These are phyloP conservation scores for Acacia acuminata DNA, from an alignment of 306 rosid species.

Conservation along the genomic window DNA sequence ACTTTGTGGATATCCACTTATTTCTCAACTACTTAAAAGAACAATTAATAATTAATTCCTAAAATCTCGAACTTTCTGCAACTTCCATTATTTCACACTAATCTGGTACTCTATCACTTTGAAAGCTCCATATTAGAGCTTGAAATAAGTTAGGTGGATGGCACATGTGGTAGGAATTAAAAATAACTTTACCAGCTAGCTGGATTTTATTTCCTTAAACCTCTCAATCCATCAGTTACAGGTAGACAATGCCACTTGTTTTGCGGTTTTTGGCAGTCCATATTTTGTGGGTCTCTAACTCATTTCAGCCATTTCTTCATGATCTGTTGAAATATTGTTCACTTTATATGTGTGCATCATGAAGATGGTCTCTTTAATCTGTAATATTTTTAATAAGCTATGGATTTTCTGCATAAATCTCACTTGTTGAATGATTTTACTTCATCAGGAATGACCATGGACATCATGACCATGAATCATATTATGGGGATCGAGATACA, in stretches of 20 bases:
- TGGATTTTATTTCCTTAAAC: constrained; percentile 22
- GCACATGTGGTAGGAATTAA: constrained; percentile 22
- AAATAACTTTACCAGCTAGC: constrained; percentile 18
- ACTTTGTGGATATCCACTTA: too few relatives aligned
- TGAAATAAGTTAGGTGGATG: background rate
- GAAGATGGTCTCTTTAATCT: background rate
- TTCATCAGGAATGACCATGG: constrained; percentile 82
- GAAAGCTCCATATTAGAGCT: constrained; percentile 5
- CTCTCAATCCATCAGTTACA: constrained; percentile 1
- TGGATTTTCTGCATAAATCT: constrained; percentile 28
- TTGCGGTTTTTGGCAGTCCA: constrained; percentile 15
- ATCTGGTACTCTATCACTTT: background rate
- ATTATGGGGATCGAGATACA: constrained; percentile 93
- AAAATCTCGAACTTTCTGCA: too few relatives aligned
- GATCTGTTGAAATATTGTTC: constrained; percentile 11
- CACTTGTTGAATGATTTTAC: constrained; percentile 22
- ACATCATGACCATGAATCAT: constrained; percentile 95
- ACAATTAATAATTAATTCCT: too few relatives aligned
- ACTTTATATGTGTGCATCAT: background rate
- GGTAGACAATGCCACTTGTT: constrained; percentile 22
- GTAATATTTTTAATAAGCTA: constrained; percentile 12
- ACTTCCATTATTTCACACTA: too few relatives aligned
- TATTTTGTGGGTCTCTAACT: constrained; percentile 9
- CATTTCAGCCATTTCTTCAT: constrained; percentile 8
- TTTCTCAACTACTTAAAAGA: too few relatives aligned